Evolutionary conservation across 306 rosid species (phyloP), one percentile per base, ranked within the genome.

Genomic region (Albizia julibrissin): DNA sequence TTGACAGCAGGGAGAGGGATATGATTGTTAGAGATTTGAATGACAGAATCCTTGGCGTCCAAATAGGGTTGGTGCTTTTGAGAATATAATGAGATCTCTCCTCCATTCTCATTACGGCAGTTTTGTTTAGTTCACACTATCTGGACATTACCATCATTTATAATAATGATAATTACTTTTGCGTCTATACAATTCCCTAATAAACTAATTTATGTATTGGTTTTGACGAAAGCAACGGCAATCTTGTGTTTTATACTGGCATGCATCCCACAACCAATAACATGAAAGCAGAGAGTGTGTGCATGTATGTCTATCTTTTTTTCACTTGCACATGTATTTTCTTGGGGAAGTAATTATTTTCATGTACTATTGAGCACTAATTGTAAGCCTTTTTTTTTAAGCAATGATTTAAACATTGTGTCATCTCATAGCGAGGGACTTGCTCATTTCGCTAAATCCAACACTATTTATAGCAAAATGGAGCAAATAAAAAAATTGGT

Each of bases 11-110:
- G 73, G 14, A 59, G 19, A 59, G 44, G 50, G 81, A 82, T 81
- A 81, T 76, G 26, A 78, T 43, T 86, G 89, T 85, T 87, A 87
- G 87, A 89, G 90, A 87, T 87, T 88, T 77, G 81, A 66, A 89
- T 84, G 88, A 87, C 89, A 87, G 76, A 82, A 82, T 86, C 85
- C 84, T 85, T 80, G 59, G 37, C 78, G 78, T 78, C 74, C 47
- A 84, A 80, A 82, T 56, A 80, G 31, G 49, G 82, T 83, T 78
- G 89, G 74, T 88, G 93, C 91, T 88, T 88, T 88, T 86, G 75
- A 90, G 91, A 84, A 84, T 84, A 79, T 72, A 69, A 65, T 9
- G 5, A n/a, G 29, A 56, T 22, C 29, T 56, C 29, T 22, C 10
- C 64, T 22, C 64, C 8, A 54, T 54, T 52, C 59, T 52, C 59